Evolutionary conservation across 164 flowering plant genomes (phyloP).

Genomic region (Paratinospora sagittata): DNA sequence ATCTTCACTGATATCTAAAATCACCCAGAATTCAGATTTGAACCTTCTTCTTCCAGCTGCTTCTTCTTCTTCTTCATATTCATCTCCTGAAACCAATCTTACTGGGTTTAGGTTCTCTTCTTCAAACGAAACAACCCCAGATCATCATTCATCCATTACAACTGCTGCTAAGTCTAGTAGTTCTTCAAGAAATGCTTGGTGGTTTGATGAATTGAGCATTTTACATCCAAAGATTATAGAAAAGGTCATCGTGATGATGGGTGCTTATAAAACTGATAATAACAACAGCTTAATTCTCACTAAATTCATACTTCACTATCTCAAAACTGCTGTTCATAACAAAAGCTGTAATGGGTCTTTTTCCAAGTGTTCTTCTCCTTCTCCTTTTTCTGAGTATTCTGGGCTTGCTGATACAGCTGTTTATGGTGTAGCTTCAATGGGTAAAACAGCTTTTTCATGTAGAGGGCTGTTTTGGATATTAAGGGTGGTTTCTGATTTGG

Average conservation of each 20-base stretch:
- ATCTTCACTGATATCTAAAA: slow-evolving; percentile 41
- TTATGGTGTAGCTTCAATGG: slow-evolving; percentile 50
- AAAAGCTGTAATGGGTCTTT: slow-evolving; percentile 6
- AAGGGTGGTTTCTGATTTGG: slow-evolving; percentile 52
- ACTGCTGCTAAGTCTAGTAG: not conserved
- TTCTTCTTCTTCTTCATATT: slow-evolving; percentile 55
- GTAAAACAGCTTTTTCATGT: slow-evolving; percentile 49
- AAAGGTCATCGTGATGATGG: slow-evolving; percentile 36
- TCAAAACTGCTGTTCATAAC: slow-evolving; percentile 34
- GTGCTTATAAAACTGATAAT: slow-evolving; percentile 42
- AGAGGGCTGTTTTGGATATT: slow-evolving; percentile 64
- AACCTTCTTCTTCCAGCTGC: slow-evolving; percentile 10
- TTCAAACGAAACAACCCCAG: slow-evolving; percentile 24
- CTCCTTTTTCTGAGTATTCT: slow-evolving; percentile 31
- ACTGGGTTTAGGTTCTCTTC: slow-evolving; percentile 28
- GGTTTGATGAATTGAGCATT: slow-evolving; percentile 64
- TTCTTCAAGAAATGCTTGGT: slow-evolving; percentile 45
- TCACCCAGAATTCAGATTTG: slow-evolving; percentile 52
- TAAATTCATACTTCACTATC: slow-evolving; percentile 65
- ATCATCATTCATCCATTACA: slow-evolving; percentile 9
- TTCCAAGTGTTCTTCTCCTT: too few relatives aligned
- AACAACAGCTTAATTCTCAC: slow-evolving; percentile 54
- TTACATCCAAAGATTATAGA: slow-evolving; percentile 50
- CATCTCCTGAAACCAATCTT: slow-evolving; percentile 42
- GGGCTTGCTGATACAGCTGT: slow-evolving; percentile 63